Percentiles rank a stretch among this genome's conserved stretches.
Conservation (phyloP, 2,329 filamentous ascomycete species). For the Microdochium paspali region DNA sequence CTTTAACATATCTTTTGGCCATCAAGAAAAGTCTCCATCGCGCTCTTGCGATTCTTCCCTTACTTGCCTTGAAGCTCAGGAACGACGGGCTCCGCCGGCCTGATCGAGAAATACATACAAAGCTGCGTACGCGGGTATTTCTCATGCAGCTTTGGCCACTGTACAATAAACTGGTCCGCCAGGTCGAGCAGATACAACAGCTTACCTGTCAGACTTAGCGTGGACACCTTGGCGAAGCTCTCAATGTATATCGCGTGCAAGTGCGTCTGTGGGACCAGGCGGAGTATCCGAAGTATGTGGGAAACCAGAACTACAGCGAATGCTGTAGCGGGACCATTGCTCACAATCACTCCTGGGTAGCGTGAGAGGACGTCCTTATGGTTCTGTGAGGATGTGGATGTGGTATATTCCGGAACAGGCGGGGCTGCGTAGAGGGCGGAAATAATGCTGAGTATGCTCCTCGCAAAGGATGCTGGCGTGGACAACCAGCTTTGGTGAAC, state of each 20-base stretch:
- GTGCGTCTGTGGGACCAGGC: constrained; percentile 34
- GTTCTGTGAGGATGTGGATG: constrained; percentile 3
- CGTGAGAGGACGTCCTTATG: constrained; percentile 10
- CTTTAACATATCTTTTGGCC: no score
- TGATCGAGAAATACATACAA: not conserved
- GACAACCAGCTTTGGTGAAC: constrained; percentile 76
- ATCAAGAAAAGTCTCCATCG: not conserved
- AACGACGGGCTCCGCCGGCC: not conserved
- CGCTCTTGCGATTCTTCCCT: no score
- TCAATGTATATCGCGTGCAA: constrained; percentile 81
- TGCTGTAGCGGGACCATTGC: constrained; percentile 82
- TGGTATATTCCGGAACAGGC: constrained; percentile 16
- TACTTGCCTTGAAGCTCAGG: no score
- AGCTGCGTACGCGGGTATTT: not conserved
- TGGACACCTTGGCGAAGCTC: constrained; percentile 80
- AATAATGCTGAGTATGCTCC: constrained; percentile 52
- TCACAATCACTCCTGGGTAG: constrained; percentile 69
- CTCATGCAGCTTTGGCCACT: constrained; percentile 54
- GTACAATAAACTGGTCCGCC: constrained; percentile 73
- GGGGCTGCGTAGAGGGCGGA: constrained; percentile 37
- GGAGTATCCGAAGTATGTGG: constrained; percentile 36
- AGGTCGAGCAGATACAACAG: constrained; percentile 55
- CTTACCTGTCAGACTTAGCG: constrained; percentile 75
- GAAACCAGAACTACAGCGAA: constrained; percentile 58
- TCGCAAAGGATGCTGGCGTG: constrained; percentile 48